Evolutionary conservation across 345 rosid genomes (phyloP).

Genomic region (Theobroma cacao): DNA sequence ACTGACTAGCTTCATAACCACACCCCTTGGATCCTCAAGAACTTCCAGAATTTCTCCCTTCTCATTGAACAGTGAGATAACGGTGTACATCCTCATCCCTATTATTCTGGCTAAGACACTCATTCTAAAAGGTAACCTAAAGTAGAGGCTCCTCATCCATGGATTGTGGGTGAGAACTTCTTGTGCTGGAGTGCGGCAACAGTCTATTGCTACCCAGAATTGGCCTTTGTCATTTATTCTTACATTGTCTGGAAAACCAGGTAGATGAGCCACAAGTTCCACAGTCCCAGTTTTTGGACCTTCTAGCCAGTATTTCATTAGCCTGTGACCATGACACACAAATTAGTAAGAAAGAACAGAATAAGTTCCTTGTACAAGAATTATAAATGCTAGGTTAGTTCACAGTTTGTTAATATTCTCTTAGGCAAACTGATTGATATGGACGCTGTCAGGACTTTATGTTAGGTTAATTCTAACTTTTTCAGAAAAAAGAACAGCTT

Average conservation of each 20-base stretch:
- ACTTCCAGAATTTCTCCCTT: conserved; percentile 71
- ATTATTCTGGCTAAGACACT: conserved; percentile 59
- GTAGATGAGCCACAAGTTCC: conserved; percentile 62
- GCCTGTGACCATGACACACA: conserved; percentile 30
- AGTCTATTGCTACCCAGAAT: conserved; percentile 96
- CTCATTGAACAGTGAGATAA: conserved; percentile 57
- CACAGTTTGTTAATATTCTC: too few relatives aligned
- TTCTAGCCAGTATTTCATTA: conserved; percentile 90
- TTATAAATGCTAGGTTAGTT: too few relatives aligned
- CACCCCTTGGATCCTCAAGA: conserved; percentile 79
- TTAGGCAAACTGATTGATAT: too few relatives aligned
- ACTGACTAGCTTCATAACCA: conserved; percentile 88
- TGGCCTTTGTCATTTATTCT: conserved; percentile 75
- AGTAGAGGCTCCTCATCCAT: conserved; percentile 79
- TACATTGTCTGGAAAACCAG: conserved; percentile 96
- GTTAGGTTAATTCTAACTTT: too few relatives aligned
- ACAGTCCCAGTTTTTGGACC: conserved; percentile 51
- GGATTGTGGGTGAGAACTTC: conserved; percentile 71
- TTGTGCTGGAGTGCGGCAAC: conserved; percentile 85
- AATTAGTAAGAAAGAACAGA: neutral
- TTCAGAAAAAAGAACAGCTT: too few relatives aligned
- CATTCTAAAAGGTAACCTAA: conserved; percentile 69
- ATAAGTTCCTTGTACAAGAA: neutral
- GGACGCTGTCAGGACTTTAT: too few relatives aligned
- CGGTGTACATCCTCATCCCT: conserved; percentile 98